phyloP scores from a whole-genome alignment of 345 rosid species.

The Heritiera fomes region DNA sequence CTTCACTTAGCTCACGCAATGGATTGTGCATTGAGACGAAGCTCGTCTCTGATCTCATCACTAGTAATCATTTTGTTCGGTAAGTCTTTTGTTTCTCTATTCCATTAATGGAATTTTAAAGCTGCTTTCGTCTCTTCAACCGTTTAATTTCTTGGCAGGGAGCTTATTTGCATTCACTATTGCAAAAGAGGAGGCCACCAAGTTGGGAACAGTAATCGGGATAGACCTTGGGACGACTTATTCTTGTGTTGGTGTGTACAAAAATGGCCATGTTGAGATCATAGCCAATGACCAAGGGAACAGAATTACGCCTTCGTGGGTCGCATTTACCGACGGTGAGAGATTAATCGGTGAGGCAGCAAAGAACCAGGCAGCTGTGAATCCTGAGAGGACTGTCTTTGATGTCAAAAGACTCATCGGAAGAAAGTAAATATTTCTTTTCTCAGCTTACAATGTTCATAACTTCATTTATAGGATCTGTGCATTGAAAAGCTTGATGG shows the following conservation, averaged over 20 bases:
- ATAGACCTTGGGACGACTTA: background rate
- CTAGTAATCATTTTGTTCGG: background rate
- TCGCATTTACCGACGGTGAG: background rate
- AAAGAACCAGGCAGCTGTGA: background rate
- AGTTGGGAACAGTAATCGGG: background rate
- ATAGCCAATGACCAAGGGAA: background rate
- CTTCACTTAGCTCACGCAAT: background rate
- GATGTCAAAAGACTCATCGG: constrained; percentile 1
- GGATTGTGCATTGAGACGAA: background rate
- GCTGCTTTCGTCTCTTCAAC: background rate
- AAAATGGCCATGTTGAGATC: constrained; percentile 1
- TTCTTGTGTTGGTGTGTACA: constrained; percentile 7
- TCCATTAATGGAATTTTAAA: background rate
- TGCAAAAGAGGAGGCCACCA: constrained; percentile 1
- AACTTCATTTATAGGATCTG: background rate
- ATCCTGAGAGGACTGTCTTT: background rate
- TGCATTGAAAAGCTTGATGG: background rate
- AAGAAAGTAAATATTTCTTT: background rate
- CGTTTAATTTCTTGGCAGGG: background rate
- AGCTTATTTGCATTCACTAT: background rate
- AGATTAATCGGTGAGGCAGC: background rate
- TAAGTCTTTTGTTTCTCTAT: background rate
- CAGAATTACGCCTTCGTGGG: background rate
- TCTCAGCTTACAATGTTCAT: background rate
- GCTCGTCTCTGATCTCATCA: background rate